These are phyloP conservation scores for Allantophomopsis lycopodina DNA, from an alignment of 2,329 filamentous ascomycete species.

Conservation along the genomic window DNA sequence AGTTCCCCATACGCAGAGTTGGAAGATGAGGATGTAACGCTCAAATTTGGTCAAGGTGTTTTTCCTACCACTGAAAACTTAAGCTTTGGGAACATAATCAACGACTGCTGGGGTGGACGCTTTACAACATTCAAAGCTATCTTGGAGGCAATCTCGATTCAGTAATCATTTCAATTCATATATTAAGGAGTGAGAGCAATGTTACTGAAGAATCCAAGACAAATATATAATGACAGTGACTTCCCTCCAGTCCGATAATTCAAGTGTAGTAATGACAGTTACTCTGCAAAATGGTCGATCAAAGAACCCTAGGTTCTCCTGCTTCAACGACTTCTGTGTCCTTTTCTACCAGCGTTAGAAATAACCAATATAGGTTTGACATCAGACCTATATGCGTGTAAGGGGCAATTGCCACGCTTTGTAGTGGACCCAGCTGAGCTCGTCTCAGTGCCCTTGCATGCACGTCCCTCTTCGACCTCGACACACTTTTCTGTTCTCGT, in stretches of 20 bases:
- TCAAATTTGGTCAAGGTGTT: neutral
- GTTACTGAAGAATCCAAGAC: too few species aligned
- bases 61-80: slow-evolving; percentile 1
- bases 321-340: too few species aligned
- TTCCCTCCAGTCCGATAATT: too few species aligned
- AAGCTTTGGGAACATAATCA: neutral
- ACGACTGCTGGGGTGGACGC: neutral
- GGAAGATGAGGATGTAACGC: slow-evolving; percentile 1
- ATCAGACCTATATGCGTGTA: neutral
- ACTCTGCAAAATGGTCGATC: neutral
- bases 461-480: neutral
- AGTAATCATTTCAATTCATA: too few species aligned
- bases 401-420: neutral
- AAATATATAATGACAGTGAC: too few species aligned
- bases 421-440: neutral
- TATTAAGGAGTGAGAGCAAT: too few species aligned
- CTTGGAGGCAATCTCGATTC: neutral
- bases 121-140: neutral
- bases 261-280: neutral
- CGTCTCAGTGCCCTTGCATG: neutral
- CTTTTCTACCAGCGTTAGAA: too few species aligned
- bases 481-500: neutral
- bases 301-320: too few species aligned
- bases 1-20: neutral
- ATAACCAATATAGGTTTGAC: too few species aligned